Conservation (phyloP, 2,329 filamentous ascomycete genomes). For the Apiospora sp. region DNA sequence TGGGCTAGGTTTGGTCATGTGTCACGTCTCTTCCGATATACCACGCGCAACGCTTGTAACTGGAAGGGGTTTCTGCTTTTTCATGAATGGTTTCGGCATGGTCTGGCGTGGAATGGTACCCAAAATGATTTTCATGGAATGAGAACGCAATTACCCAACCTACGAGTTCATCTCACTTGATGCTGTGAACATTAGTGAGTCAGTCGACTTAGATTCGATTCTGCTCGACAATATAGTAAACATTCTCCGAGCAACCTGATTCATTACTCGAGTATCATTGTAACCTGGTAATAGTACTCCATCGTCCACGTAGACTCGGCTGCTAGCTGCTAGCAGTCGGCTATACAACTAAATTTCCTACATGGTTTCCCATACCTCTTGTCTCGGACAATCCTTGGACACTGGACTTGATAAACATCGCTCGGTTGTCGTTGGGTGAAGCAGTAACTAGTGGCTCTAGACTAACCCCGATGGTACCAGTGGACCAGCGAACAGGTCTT, state of each 20-base stretch:
- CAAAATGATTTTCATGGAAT: constrained; percentile 47
- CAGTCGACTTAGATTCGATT: background rate
- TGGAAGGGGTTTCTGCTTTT: constrained; percentile 40
- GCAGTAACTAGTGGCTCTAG: too few species aligned
- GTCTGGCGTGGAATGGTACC: constrained; percentile 58
- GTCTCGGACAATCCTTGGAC: background rate
- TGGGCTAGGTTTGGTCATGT: constrained; percentile 40
- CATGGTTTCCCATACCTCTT: background rate
- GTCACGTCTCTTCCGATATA: constrained; percentile 43
- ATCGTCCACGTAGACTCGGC: background rate
- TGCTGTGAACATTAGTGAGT: background rate
- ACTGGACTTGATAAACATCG: too few species aligned
- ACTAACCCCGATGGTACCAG: too few species aligned
- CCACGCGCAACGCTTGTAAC: constrained; percentile 37
- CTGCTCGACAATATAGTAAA: background rate
- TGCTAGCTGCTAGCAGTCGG: background rate
- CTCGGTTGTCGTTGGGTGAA: too few species aligned
- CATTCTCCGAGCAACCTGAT: background rate
- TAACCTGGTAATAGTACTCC: background rate
- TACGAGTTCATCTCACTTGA: constrained; percentile 14
- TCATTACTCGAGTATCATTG: background rate
- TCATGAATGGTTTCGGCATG: constrained; percentile 47
- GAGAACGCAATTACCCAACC: constrained; percentile 41
- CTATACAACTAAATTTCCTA: background rate
- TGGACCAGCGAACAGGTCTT: too few species aligned